Evolutionary conservation across 306 rosid species (phyloP).

Genomic region (Urtica urens): DNA sequence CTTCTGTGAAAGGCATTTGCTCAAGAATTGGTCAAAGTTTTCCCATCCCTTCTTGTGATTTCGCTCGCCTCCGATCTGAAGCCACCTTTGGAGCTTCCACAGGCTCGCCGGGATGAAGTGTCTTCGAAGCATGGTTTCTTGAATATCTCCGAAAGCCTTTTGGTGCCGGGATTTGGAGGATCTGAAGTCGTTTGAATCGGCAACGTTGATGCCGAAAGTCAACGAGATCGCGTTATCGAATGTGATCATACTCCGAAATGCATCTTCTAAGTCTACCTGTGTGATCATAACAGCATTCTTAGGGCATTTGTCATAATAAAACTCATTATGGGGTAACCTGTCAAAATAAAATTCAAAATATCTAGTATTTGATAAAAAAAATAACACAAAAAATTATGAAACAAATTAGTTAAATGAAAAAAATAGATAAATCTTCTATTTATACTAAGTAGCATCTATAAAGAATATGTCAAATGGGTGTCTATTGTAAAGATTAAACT

Average conservation of each 20-base stretch:
- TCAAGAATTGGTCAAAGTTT: slow-evolving; percentile 25
- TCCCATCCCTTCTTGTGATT: slow-evolving; percentile 18
- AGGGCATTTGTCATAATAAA: too few species aligned
- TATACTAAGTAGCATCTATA: too few species aligned
- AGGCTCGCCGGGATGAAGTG: slow-evolving; percentile 11
- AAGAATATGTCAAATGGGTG: too few species aligned
- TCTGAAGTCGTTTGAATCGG: slow-evolving; percentile 14
- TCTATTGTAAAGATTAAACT: too few species aligned
- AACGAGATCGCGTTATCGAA: slow-evolving; percentile 18
- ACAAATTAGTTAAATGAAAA: too few species aligned
- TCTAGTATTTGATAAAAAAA: too few species aligned
- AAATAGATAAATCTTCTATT: too few species aligned
- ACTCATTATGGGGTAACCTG: too few species aligned
- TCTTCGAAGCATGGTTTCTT: slow-evolving; percentile 6
- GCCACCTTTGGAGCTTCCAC: slow-evolving; percentile 33
- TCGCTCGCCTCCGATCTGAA: slow-evolving; percentile 34
- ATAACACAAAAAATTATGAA: too few species aligned
- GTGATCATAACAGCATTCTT: too few species aligned
- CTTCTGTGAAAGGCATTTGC: slow-evolving; percentile 15
- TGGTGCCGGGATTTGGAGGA: slow-evolving; percentile 7
- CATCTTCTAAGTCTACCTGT: slow-evolving; percentile 30
- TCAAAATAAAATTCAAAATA: too few species aligned
- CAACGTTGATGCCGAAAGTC: slow-evolving; percentile 27
- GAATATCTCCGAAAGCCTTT: slow-evolving; percentile 12
- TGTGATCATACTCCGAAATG: slow-evolving; percentile 11